These are phyloP conservation scores for Penicillium macrosclerotiorum DNA, from an alignment of 495 filamentous ascomycete genomes.

Conservation along the genomic window DNA sequence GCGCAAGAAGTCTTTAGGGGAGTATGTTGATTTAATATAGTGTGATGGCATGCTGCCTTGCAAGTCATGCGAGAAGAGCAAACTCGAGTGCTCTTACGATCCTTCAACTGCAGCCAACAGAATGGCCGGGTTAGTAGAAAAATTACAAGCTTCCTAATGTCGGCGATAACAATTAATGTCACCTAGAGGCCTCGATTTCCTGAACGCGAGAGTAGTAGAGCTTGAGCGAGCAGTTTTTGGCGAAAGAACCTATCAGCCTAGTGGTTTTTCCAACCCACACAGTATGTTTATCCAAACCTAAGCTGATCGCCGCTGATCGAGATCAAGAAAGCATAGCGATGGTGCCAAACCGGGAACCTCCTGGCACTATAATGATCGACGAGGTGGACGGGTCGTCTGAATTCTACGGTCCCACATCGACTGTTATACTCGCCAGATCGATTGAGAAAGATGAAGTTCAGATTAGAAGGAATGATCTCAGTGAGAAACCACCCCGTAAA, in stretches of 20 bases:
- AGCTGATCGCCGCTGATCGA: too few relatives aligned
- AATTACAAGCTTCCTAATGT: neutral
- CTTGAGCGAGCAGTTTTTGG: slow-evolving; percentile 14
- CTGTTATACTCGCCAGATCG: neutral
- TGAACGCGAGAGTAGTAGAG: slow-evolving; percentile 12
- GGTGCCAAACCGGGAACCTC: too few relatives aligned
- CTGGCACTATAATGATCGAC: too few relatives aligned
- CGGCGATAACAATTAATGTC: neutral
- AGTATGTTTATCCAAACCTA: too few relatives aligned
- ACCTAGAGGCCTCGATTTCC: slow-evolving; percentile 7
- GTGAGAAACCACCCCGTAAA: too few relatives aligned
- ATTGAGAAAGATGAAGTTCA: too few relatives aligned
- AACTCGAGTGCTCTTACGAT: slow-evolving; percentile 10
- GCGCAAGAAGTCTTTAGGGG: neutral
- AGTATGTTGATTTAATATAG: too few relatives aligned
- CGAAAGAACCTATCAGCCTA: slow-evolving; percentile 7
- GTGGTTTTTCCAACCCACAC: neutral
- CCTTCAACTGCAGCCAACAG: slow-evolving; percentile 8
- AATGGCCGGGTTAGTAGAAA: neutral
- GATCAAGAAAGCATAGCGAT: too few relatives aligned
- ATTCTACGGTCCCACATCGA: slow-evolving; percentile 8
- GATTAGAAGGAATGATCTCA: too few relatives aligned
- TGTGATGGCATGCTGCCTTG: slow-evolving; percentile 13
- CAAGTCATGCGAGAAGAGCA: slow-evolving; percentile 9
- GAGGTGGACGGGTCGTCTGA: too few relatives aligned